Base-by-base conservation (phyloP, 2,329 filamentous ascomycete genomes). In the Colletotrichum karsti region DNA sequence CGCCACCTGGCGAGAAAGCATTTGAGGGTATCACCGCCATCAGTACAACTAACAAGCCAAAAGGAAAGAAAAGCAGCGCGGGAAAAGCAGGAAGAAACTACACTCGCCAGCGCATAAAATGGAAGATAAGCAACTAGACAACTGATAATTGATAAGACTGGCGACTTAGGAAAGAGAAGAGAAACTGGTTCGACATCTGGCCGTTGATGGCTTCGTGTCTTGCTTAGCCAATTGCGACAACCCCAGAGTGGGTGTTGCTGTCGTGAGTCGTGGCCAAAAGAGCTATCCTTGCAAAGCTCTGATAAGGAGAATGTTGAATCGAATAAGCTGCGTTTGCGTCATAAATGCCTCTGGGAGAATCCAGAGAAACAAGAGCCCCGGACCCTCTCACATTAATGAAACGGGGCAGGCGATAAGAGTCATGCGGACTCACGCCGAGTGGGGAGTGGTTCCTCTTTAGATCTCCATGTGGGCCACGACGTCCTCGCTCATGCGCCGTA, bases 401-500 rank as follows among this genome's bases (percentile, higher is more conserved):
- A 69, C 56, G 63, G 63, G 35, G 57, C 48, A 58, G 18, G 46
- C 28, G 50, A 57, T 42, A 39, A 63, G 54, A 46, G 57, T 56
- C 57, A 58, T 54, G 68, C 41, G 59, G 51, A 48, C 41, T 53
- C 46, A 26, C 26, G 15, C 35, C 20, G 51, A 59, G 60, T 58
- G 65, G 55, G 61, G 65, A 59, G 64, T 68, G 46, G 54, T 41
- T 58, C 58, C 62, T 55, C 54, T 71, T 77, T 84, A 89, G 72
- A 91, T 86, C 74, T 91, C 89, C 88, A 91, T 91, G 20, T 83
- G 82, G 4, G 84, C 84, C 30, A 87, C 88, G 51, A 91, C 83
- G 69, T 91, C 89, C 76, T 91, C 89, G 71, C 88, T 91, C 76
- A 90, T 84, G 30, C 85, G 84, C 42, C 88, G 83, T 48, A 88